Conservation (phyloP, 2,329 filamentous ascomycete genomes). For the Pyricularia grisea region DNA sequence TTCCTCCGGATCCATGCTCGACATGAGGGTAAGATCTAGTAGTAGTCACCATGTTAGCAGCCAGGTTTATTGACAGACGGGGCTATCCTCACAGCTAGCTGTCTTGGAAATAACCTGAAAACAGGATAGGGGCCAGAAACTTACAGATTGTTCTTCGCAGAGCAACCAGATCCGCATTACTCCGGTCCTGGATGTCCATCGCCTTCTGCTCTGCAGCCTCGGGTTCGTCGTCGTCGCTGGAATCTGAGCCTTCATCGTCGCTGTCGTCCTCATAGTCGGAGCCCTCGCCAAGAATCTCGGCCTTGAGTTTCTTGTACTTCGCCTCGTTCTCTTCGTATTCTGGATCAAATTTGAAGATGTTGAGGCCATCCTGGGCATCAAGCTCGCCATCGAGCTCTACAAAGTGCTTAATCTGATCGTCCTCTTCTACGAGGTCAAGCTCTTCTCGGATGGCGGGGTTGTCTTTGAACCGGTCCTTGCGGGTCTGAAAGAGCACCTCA, state of each 20-base stretch:
- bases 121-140: not conserved
- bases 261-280: constrained; percentile 62
- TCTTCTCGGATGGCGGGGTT: constrained; percentile 87
- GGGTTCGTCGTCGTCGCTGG: constrained; percentile 60
- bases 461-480: constrained; percentile 95
- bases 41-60: not conserved
- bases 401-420: constrained; percentile 93
- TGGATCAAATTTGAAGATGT: constrained; percentile 90
- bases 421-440: constrained; percentile 90
- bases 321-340: constrained; percentile 88
- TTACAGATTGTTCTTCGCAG: constrained; percentile 57
- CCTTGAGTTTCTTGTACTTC: constrained; percentile 81
- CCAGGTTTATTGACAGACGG: not conserved
- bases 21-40: constrained; percentile 98
- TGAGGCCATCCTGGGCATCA: constrained; percentile 77
- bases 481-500: constrained; percentile 91
- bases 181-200: constrained; percentile 96
- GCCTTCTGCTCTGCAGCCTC: constrained; percentile 71
- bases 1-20: constrained; percentile 91
- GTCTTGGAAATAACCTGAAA: not conserved
- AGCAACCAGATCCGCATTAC: constrained; percentile 90
- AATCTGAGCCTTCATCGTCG: constrained; percentile 50
- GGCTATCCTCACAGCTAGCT: not conserved
- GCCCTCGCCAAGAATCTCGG: constrained; percentile 89
- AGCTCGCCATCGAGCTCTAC: constrained; percentile 75